Base-by-base conservation (phyloP, 1,284 basidiomycete genomes). In the Phaffia rhodozyma region DNA sequence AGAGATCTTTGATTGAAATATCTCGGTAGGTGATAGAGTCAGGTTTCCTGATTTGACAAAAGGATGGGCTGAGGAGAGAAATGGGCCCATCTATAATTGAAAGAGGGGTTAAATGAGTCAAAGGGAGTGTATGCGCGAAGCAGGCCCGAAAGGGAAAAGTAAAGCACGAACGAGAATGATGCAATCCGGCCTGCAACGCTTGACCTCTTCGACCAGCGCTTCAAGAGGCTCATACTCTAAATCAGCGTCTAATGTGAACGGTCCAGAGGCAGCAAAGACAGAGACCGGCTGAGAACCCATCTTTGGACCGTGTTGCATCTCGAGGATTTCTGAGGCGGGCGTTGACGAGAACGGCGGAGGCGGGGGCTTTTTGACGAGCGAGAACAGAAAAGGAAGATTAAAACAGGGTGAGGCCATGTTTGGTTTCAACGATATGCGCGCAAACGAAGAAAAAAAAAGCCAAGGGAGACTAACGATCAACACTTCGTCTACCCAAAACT, bases 401-500 rank as follows among this genome's bases (percentile, higher is more conserved):
- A 50, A 32, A 43, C 13, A 16, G 16, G 38, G 2, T 16, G 38
- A 16, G 38, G 13, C 38, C 38, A 7, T 43, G 23, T 59, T 50
- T 29, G 29, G n/a, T 1, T 21, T 56, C 29, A 21, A 23, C 20
- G 13, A 21, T 1, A n/a, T 11, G 74, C 82, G 84, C 27, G 67
- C 50, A 1, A 49, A 25, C 48, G 56, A 48, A 21, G 29, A 30
- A 48, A n/a, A 51, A n/a, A n/a, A n/a, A 50, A 49, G 48, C n/a
- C n/a, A 13, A n/a, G n/a, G 18, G 50, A 30, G 13, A 71, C 72
- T 73, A 78, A 87, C 91, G 69, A 86, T 79, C 48, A 97, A 75
- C 18, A 97, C 79, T 71, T 97, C 91, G 30, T 84, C 83, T 0
- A 87, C 92, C 20, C 84, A 80, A 72, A 97, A 98, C 73, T 83